phyloP scores from a whole-genome alignment of 2,329 filamentous ascomycete species.

The Pleurostoma richardsiae region DNA sequence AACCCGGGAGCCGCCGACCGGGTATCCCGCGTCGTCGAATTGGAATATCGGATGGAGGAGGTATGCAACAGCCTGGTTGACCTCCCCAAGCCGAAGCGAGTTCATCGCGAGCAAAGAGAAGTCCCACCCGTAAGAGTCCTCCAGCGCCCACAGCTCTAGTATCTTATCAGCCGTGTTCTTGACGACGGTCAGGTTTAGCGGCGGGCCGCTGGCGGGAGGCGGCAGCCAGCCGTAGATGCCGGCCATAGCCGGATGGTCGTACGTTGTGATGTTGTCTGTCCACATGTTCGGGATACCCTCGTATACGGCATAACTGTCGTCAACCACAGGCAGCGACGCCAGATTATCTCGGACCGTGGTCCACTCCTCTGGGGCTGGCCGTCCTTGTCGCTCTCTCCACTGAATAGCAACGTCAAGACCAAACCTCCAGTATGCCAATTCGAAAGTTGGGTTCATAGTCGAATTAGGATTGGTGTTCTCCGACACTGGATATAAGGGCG shows the following conservation, averaged over 20 bases:
- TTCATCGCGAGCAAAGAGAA: constrained; percentile 41
- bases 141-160: constrained; percentile 29
- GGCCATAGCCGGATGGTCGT: constrained; percentile 37
- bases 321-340: constrained; percentile 43
- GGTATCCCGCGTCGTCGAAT: constrained; percentile 54
- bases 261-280: constrained; percentile 28
- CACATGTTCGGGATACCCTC: constrained; percentile 42
- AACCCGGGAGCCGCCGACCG: constrained; percentile 44
- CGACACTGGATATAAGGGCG: constrained; percentile 38
- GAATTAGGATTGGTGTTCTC: constrained; percentile 55
- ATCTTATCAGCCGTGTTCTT: constrained; percentile 32
- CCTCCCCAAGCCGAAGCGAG: constrained; percentile 30
- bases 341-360: constrained; percentile 42
- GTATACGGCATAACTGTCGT: constrained; percentile 49
- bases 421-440: constrained; percentile 58
- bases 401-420: constrained; percentile 46
- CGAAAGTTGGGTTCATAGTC: constrained; percentile 55
- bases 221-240: constrained; percentile 37
- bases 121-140: constrained; percentile 37
- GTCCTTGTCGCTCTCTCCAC: constrained; percentile 45
- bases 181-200: constrained; percentile 27
- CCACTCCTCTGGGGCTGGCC: constrained; percentile 40
- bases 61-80: constrained; percentile 30
- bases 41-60: constrained; percentile 43
- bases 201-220: constrained; percentile 25